Evolutionary conservation across 805 yeast species (phyloP).

Genomic region (Tetrapisispora pingtungensis): DNA sequence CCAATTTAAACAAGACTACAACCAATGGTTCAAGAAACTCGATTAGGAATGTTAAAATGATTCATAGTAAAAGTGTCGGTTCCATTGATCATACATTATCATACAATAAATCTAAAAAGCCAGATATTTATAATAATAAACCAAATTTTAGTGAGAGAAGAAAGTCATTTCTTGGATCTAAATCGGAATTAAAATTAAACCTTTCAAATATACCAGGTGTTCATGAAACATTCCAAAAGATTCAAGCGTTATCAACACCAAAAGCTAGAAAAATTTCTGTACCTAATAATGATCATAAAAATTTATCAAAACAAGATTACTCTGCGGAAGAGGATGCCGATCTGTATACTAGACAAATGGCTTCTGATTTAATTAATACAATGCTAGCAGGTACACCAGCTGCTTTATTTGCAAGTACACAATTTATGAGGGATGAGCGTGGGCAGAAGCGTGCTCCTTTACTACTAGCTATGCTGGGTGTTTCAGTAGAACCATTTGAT

Average conservation of each 20-base stretch:
- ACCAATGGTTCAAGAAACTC: neutral
- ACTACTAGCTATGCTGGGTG: constrained; percentile 59
- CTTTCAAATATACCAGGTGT: constrained; percentile 1
- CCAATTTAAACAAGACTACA: neutral
- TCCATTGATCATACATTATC: neutral
- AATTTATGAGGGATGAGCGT: constrained; percentile 65
- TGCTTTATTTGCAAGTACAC: constrained; percentile 62
- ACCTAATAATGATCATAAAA: constrained; percentile 1
- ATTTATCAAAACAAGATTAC: neutral
- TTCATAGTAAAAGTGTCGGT: neutral
- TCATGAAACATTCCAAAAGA: constrained; percentile 1
- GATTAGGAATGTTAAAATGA: neutral
- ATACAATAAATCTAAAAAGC: neutral
- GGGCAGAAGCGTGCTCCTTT: constrained; percentile 76
- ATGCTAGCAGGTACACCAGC: constrained; percentile 63
- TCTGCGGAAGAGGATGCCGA: constrained; percentile 8
- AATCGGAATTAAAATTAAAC: neutral
- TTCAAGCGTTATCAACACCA: neutral
- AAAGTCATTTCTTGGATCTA: constrained; percentile 4
- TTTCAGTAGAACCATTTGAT: constrained; percentile 38
- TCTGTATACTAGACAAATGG: constrained; percentile 21
- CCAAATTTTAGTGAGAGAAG: neutral
- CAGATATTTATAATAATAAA: neutral
- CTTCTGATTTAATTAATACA: constrained; percentile 40
- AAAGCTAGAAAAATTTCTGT: neutral